Base-by-base conservation (phyloP, 2,329 filamentous ascomycete species). In the Ophiosphaerella herpotricha region DNA sequence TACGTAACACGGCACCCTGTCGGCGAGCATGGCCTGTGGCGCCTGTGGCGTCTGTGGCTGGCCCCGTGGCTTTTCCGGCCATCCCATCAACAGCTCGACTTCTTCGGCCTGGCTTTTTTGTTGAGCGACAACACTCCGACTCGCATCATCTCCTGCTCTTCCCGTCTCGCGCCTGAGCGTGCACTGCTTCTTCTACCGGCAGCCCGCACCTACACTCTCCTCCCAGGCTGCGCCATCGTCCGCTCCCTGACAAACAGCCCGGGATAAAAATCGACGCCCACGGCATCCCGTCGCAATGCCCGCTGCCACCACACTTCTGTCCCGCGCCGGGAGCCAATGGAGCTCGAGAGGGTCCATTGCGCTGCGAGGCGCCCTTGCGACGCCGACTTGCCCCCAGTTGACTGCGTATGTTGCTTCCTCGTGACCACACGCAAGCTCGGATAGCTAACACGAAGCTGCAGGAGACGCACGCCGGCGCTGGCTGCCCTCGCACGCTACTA, bases 401-500 rank as follows among this genome's bases (percentile, higher is more conserved):
- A 58, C 64, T 50, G 60, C 61, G 68, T 74, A 63, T n/a, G 71
- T 67, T 35, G 8, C 21, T 14, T 35, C 8, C 18, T 18, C 16
- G 23, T 35, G 34, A 24, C 41, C 14, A 39, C 32, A 34, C 16
- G 32, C 26, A 60, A 41, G 50, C 55, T 58, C 26, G 26, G 26
- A 29, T 29, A 55, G 63, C 64, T 71, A 62, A 71, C 63, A 60
- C 40, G 32, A 26, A 52, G 39, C 46, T 50, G 43, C 60, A 75
- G 68, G 54, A 68, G 72, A 64, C 73, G 75, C 64, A 73, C 73
- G 67, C 82, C 82, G 46, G 78, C 80, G 37, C 74, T 85, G 58
- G 80, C 82, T 46, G 83, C 84, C 54, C 78, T 87, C 62, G 80
- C 83, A 61, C 78, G 85, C 74, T 86, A 82, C 76, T 87, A 87